phyloP scores from a whole-genome alignment of 768 basidiomycete species.

The Lyophyllum atratum region DNA sequence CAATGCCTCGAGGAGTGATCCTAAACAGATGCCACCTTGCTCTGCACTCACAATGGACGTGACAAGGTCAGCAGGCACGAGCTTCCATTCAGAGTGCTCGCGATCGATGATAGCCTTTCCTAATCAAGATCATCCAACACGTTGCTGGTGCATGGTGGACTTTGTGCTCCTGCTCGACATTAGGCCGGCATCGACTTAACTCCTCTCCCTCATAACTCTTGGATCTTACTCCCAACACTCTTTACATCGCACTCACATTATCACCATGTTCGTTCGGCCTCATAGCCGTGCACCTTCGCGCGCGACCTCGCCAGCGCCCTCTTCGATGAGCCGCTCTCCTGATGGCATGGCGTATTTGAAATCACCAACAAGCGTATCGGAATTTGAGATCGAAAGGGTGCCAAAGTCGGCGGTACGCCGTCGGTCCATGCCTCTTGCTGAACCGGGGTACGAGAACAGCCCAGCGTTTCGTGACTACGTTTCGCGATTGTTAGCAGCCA shows the following conservation, averaged over 20 bases:
- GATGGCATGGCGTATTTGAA: conserved; percentile 36
- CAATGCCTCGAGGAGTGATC: background rate
- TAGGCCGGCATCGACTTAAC: background rate
- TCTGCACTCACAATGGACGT: background rate
- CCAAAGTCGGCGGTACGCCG: conserved; percentile 36
- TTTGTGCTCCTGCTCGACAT: background rate
- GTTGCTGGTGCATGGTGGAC: background rate
- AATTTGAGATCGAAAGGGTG: conserved; percentile 70
- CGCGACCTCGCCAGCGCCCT: conserved; percentile 27
- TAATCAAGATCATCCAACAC: conserved; percentile 5
- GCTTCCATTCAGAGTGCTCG: background rate
- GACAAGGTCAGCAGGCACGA: background rate
- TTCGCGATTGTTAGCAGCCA: conserved; percentile 55
- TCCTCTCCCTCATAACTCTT: background rate
- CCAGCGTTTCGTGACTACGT: conserved; percentile 56
- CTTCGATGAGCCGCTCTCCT: conserved; percentile 19
- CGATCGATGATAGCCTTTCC: background rate
- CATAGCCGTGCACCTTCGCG: conserved; percentile 24
- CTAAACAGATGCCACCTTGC: background rate
- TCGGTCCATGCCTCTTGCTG: conserved; percentile 28
- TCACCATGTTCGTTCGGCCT: conserved; percentile 10
- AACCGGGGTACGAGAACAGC: conserved; percentile 47
- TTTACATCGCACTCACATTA: too few relatives aligned
- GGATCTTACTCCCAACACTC: background rate
- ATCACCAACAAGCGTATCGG: conserved; percentile 41